phyloP scores from a whole-genome alignment of 805 yeast species.

The Metschnikowia lunata region DNA sequence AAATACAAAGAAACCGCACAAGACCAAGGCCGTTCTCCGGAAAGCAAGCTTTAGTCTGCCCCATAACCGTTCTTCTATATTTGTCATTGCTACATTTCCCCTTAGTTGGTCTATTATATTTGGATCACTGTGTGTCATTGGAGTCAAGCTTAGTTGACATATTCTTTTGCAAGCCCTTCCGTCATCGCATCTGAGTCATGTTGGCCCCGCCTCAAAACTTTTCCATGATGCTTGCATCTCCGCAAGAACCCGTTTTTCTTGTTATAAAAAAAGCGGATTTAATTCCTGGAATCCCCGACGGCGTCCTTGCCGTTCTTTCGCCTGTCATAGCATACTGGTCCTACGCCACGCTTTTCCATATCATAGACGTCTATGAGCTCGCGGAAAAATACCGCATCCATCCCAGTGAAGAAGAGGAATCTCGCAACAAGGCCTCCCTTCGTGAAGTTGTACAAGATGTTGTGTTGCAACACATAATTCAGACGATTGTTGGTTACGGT shows the following conservation, averaged over 20 bases:
- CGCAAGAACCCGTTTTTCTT: slow-evolving; percentile 12
- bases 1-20: too few relatives aligned
- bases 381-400: slow-evolving; percentile 87
- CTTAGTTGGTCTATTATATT: too few relatives aligned
- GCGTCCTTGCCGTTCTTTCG: slow-evolving; percentile 59
- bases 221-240: slow-evolving; percentile 13
- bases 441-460: slow-evolving; percentile 77
- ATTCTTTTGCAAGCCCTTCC: too few relatives aligned
- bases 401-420: slow-evolving; percentile 77
- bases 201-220: slow-evolving; percentile 20
- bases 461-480: slow-evolving; percentile 77
- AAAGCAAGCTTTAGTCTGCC: too few relatives aligned
- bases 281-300: slow-evolving; percentile 65
- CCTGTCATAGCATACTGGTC: slow-evolving; percentile 87
- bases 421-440: slow-evolving; percentile 71
- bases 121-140: too few relatives aligned
- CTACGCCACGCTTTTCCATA: slow-evolving; percentile 66
- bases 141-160: too few relatives aligned
- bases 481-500: slow-evolving; percentile 61
- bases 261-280: slow-evolving; percentile 37
- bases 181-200: slow-evolving; percentile 1
- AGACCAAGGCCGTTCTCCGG: too few relatives aligned
- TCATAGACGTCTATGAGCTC: slow-evolving; percentile 67
- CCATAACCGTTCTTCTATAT: too few relatives aligned
- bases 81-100: too few relatives aligned